phyloP scores from a whole-genome alignment of 2,329 filamentous ascomycete genomes.

The Ceratocystis cubensis region DNA sequence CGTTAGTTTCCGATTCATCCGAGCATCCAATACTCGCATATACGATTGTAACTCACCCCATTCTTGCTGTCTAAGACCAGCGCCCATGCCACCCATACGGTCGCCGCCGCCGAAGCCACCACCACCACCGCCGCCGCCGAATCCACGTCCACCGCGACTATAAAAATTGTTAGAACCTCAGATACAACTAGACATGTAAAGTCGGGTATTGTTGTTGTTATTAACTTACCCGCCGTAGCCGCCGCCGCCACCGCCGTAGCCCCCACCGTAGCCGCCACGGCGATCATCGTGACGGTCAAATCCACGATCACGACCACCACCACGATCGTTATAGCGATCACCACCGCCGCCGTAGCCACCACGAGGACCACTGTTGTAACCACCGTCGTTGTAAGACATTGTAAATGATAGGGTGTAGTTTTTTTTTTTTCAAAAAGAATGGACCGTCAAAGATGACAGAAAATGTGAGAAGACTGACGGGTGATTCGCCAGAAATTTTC shows the following conservation, averaged over 20 bases:
- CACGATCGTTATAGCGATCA: conserved; percentile 32
- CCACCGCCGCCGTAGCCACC: conserved; percentile 27
- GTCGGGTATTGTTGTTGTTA: background rate
- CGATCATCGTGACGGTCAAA: conserved; percentile 36
- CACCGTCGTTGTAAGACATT: conserved; percentile 36
- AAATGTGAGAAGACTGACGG: background rate
- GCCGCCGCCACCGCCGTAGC: conserved; percentile 21
- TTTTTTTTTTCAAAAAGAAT: background rate
- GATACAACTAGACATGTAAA: background rate
- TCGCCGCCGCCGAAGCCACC: conserved; percentile 63
- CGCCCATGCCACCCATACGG: conserved; percentile 83
- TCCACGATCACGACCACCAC: conserved; percentile 26
- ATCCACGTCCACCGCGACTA: conserved; percentile 30
- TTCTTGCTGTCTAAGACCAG: conserved; percentile 72
- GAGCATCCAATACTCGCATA: background rate
- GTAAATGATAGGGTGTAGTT: background rate
- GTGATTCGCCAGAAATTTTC: background rate
- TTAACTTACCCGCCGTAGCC: conserved; percentile 31
- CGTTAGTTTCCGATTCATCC: background rate
- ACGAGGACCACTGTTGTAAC: conserved; percentile 28
- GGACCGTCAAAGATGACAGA: background rate
- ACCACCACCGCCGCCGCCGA: conserved; percentile 27
- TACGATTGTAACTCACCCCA: conserved; percentile 54
- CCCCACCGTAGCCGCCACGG: conserved; percentile 24
- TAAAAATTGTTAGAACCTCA: conserved; percentile 28